phyloP scores from a whole-genome alignment of 2,329 filamentous ascomycete genomes.

The Apiospora malaysiana region DNA sequence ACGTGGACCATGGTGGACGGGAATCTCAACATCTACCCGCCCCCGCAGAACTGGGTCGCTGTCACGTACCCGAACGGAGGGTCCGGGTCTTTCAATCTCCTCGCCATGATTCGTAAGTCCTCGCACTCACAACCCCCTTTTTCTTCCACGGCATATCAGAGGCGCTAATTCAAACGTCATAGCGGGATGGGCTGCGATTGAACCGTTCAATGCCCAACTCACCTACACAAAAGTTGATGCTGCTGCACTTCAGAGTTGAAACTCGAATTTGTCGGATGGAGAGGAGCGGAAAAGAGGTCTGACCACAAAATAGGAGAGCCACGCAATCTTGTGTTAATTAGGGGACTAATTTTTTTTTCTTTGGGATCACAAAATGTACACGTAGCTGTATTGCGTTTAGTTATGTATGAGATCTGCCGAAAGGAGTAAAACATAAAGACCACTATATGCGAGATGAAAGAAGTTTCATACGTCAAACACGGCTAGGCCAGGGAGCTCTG shows the following conservation, averaged over 20 bases:
- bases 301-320: background rate
- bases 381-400: background rate
- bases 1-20: conserved; percentile 7
- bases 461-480: background rate
- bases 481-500: background rate
- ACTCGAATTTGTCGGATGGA: background rate
- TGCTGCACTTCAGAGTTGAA: background rate
- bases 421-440: too few species aligned
- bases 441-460: too few species aligned
- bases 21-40: conserved; percentile 1
- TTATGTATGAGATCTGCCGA: background rate
- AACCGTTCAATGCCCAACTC: conserved; percentile 7
- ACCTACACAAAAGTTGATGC: background rate
- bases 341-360: background rate
- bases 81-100: background rate
- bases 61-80: conserved; percentile 4
- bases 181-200: background rate
- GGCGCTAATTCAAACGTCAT: background rate
- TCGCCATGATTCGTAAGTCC: conserved; percentile 1
- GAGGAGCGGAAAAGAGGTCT: background rate
- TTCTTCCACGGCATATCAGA: background rate
- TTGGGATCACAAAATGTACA: background rate
- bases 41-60: conserved; percentile 4
- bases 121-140: background rate
- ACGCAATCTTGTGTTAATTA: too few species aligned